These are phyloP conservation scores for Teratosphaeria nubilosa DNA, from an alignment of 2,329 filamentous ascomycete species.

Conservation along the genomic window DNA sequence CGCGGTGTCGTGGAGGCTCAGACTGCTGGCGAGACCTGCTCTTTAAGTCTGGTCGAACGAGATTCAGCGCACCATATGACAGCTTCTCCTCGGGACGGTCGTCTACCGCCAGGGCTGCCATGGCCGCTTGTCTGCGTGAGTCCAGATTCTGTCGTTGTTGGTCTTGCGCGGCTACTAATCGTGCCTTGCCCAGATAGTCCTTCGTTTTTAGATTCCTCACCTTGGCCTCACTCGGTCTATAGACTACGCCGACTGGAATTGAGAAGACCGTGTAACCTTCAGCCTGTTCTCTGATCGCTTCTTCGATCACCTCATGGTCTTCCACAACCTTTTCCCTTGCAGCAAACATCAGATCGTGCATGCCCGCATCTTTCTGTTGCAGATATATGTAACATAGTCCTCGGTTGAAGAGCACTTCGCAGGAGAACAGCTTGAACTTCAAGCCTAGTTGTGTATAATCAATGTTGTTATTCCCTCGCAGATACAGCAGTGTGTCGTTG, in stretches of 20 bases:
- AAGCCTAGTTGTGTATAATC: conserved; percentile 94
- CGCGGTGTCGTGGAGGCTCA: conserved; percentile 67
- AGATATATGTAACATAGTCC: conserved; percentile 96
- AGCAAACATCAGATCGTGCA: conserved; percentile 84
- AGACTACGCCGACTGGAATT: conserved; percentile 90
- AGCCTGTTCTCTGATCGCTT: conserved; percentile 85
- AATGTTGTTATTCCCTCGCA: conserved; percentile 92
- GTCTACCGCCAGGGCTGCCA: conserved; percentile 50
- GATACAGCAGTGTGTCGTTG: conserved; percentile 91
- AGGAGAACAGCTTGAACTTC: conserved; percentile 93
- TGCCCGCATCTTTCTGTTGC: conserved; percentile 77
- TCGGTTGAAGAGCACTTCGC: conserved; percentile 94
- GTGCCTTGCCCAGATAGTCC: conserved; percentile 94
- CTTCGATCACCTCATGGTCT: conserved; percentile 95
- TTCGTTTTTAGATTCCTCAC: conserved; percentile 97
- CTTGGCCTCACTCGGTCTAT: conserved; percentile 92
- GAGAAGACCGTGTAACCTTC: conserved; percentile 99
- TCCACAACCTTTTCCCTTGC: conserved; percentile 93
- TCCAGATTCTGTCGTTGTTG: conserved; percentile 12
- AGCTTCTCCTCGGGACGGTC: conserved; percentile 75
- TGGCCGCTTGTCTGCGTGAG: conserved; percentile 21
- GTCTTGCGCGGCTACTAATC: conserved; percentile 64
- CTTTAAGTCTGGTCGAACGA: conserved; percentile 75
- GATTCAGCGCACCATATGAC: conserved; percentile 84
- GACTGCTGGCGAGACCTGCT: conserved; percentile 72